Base-by-base conservation (phyloP, 1,139 yeast genomes). In the Debaryomycetaceae sp. region DNA sequence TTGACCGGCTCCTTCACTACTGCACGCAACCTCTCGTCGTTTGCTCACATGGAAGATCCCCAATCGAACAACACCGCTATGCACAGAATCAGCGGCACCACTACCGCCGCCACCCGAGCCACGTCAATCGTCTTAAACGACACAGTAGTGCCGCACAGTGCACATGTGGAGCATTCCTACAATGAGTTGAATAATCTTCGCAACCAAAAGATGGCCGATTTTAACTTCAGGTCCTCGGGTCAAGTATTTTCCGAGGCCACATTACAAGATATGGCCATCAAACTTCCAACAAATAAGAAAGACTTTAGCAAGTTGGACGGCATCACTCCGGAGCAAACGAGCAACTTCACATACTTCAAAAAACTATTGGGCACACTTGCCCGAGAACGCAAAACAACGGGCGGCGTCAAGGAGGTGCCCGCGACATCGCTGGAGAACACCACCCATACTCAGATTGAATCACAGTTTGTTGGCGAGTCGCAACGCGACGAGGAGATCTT, bases 261-360 rank as follows among this genome's bases (percentile, higher is more conserved):
- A 0, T 48, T 81, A 30, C 66, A 65, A 39, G 77, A 74, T 31
- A 66, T 80, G 70, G 78, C 84, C 0, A 48, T 53, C 13, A 58
- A 56, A 27, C 51, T 81, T 20, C 89, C 89, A 1, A 61, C 67
- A 2, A 68, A 67, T 11, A 70, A 69, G 34, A 51, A 48, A n/a
- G 83, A 72, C 29, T 80, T 66, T 49, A 52, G 60, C 5, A 55
- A 53, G 30, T 46, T 77, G 19, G 52, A 53, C 2, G 75, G 64
- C 8, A 56, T 71, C 12, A 51, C 53, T 10, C 53, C 53, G 23
- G 62, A 53, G 8, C 77, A 74, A 35, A 44, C 49, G 14, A 60
- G 53, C 3, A 62, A 65, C 41, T 81, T 70, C 45, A 53, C 54
- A 23, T 55, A 60, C 40, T 78, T 80, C 49, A 73, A 67, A 39